Percentiles rank a stretch among this genome's conserved stretches.
Evolutionary conservation across 805 yeast species (phyloP).

Genomic region (Cyberlindnera mycetangii): DNA sequence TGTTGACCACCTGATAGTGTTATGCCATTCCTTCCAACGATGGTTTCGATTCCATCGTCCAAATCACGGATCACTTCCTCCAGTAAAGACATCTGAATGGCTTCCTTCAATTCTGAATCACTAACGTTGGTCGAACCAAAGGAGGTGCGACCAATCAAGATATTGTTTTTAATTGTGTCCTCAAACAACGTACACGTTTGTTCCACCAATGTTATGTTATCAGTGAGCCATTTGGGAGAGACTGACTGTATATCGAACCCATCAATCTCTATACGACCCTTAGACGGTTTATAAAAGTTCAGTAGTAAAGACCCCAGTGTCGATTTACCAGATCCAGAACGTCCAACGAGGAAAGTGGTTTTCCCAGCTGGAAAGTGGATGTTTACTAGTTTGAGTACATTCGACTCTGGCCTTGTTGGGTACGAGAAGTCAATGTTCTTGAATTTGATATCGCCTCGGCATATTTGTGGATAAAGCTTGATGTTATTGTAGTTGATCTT

Average conservation of each 20-base stretch:
- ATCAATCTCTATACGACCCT: conserved; percentile 61
- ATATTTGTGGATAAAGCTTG: conserved; percentile 25
- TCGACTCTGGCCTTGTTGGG: conserved; percentile 48
- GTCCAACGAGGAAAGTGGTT: conserved; percentile 71
- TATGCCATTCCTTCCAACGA: conserved; percentile 43
- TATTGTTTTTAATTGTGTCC: conserved; percentile 59
- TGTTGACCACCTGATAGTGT: conserved; percentile 87
- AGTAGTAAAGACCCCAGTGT: conserved; percentile 65
- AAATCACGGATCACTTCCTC: conserved; percentile 44
- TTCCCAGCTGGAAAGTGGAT: conserved; percentile 43
- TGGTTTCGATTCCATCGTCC: conserved; percentile 54
- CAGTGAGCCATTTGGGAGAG: conserved; percentile 49
- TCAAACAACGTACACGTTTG: conserved; percentile 68
- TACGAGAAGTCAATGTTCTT: conserved; percentile 60
- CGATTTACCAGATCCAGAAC: conserved; percentile 93
- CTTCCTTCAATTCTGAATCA: conserved; percentile 35
- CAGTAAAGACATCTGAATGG: conserved; percentile 52
- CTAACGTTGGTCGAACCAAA: conserved; percentile 23
- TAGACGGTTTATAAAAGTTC: conserved; percentile 47
- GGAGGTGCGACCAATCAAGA: conserved; percentile 46
- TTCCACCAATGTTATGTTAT: conserved; percentile 69
- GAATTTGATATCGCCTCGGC: conserved; percentile 53
- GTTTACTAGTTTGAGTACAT: conserved; percentile 46
- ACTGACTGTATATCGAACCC: conserved; percentile 44
- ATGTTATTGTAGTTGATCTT: conserved; percentile 17